Percentiles rank a stretch among this genome's conserved stretches.
These are phyloP conservation scores for Talaromyces wortmannii DNA, from an alignment of 495 filamentous ascomycete genomes.

Conservation along the genomic window DNA sequence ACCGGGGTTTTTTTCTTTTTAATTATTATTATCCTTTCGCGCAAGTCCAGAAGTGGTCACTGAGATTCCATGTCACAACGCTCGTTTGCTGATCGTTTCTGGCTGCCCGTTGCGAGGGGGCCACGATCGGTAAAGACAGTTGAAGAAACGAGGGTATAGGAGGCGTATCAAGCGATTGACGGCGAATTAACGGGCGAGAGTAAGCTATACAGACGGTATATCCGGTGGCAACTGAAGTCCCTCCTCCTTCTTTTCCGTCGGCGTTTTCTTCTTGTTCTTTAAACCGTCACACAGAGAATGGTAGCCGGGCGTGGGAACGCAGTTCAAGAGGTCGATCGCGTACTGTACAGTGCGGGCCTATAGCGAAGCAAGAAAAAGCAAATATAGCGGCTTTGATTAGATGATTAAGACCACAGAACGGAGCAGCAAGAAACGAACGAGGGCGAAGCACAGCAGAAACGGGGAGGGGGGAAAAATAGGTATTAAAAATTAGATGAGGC, in stretches of 20 bases:
- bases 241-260: too few species aligned
- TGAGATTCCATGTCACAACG: constrained; percentile 4
- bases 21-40: neutral
- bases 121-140: constrained; percentile 9
- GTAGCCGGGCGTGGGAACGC: neutral
- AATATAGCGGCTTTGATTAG: constrained; percentile 4
- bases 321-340: neutral
- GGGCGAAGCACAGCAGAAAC: neutral
- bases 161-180: neutral
- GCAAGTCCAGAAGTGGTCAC: neutral
- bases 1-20: too few species aligned
- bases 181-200: neutral
- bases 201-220: too few species aligned
- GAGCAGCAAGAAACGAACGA: constrained; percentile 6
- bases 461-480: neutral
- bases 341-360: constrained; percentile 2
- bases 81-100: neutral
- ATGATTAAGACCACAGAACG: constrained; percentile 11
- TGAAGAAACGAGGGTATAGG: constrained; percentile 5
- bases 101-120: neutral
- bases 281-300: neutral
- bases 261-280: too few species aligned
- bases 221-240: too few species aligned
- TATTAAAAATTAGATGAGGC: neutral
- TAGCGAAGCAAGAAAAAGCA: constrained; percentile 4